These are phyloP conservation scores for Linum tenue DNA, from an alignment of 345 rosid species.

Conservation along the genomic window DNA sequence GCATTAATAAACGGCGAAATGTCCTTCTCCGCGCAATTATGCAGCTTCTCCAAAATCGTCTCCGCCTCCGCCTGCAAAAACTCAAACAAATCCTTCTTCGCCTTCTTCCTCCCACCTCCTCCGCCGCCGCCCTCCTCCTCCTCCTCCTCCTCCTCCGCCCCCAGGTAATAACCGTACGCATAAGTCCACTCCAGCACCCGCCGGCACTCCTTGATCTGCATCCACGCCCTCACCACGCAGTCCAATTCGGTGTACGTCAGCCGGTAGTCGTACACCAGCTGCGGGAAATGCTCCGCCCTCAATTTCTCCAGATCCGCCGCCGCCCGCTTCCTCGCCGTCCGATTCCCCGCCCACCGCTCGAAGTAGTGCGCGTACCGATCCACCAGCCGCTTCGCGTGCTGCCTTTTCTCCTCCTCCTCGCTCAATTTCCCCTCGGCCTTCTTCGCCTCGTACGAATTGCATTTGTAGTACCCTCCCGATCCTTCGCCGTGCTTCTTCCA, in stretches of 20 bases:
- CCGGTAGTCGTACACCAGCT: neutral
- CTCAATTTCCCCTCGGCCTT: neutral
- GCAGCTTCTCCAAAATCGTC: slow-evolving; percentile 10
- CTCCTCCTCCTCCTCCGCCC: too few relatives aligned
- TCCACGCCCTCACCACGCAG: slow-evolving; percentile 2
- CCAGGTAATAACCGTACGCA: slow-evolving; percentile 10
- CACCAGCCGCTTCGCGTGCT: slow-evolving; percentile 8
- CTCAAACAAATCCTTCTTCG: slow-evolving; percentile 10
- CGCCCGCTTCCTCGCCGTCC: neutral
- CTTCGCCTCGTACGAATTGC: neutral
- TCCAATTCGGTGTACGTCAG: neutral
- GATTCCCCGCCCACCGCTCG: slow-evolving; percentile 30
- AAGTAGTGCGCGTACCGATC: slow-evolving; percentile 24
- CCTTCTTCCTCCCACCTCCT: neutral
- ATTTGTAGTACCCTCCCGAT: neutral
- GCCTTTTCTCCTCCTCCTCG: neutral
- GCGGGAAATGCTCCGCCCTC: neutral
- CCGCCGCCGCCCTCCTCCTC: neutral
- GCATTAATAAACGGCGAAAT: neutral
- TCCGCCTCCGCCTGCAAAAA: slow-evolving; percentile 13
- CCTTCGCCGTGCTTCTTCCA: neutral
- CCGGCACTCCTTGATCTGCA: slow-evolving; percentile 12
- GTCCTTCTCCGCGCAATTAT: slow-evolving; percentile 9
- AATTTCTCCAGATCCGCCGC: neutral
- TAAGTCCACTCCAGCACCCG: slow-evolving; percentile 15